phyloP scores from a whole-genome alignment of 164 flowering plant genomes.

The Cinnamomum micranthum region DNA sequence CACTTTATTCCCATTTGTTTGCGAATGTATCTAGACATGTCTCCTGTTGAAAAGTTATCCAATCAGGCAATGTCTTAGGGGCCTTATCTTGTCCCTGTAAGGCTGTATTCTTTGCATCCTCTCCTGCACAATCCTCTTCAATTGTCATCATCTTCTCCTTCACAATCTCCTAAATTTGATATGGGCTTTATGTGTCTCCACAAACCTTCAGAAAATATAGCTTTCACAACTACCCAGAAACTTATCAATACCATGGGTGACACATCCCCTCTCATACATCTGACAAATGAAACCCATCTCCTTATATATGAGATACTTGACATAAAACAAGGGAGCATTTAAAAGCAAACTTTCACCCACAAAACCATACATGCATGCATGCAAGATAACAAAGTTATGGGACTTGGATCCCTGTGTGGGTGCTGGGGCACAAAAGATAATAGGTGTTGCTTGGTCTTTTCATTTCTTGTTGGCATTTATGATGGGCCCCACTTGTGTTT shows the following conservation, averaged over 20 bases:
- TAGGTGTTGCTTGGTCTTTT: background rate
- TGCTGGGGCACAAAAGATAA: slow-evolving; percentile 12
- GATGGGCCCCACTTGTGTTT: too few relatives aligned
- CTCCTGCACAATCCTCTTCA: too few relatives aligned
- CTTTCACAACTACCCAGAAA: background rate
- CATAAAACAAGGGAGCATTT: background rate
- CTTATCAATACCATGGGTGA: background rate
- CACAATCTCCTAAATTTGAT: background rate
- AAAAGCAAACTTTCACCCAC: background rate
- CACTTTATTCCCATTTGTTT: background rate
- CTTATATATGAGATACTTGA: background rate
- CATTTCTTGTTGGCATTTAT: too few relatives aligned
- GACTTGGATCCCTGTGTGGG: slow-evolving; percentile 34
- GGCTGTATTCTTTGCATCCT: too few relatives aligned
- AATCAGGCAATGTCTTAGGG: background rate
- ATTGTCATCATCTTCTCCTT: background rate
- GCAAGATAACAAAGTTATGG: slow-evolving; percentile 22
- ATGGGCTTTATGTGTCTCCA: background rate
- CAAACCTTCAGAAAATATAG: background rate
- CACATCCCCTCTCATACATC: background rate
- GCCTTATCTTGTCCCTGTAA: background rate
- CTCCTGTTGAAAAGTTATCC: background rate
- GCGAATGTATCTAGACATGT: background rate
- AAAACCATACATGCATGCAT: background rate
- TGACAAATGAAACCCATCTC: background rate